phyloP scores from a whole-genome alignment of 208 protist species.

The Trypanosoma brucei region DNA sequence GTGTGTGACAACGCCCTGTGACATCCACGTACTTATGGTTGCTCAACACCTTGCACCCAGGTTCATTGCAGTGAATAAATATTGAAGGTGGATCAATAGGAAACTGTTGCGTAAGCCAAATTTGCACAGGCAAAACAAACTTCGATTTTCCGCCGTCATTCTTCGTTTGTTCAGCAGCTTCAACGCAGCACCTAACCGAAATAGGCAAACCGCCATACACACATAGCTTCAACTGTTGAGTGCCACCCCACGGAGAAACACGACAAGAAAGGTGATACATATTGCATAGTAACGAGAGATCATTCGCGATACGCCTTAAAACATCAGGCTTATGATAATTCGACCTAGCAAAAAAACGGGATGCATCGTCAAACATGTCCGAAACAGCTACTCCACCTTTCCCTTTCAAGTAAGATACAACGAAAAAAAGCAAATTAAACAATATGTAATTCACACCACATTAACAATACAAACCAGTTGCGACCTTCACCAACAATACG shows the following conservation, averaged over 20 bases:
- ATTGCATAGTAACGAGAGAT: slow-evolving; percentile 29
- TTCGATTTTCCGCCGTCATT: background rate
- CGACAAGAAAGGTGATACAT: slow-evolving; percentile 28
- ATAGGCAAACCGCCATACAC: slow-evolving; percentile 53
- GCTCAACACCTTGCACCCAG: slow-evolving; percentile 27
- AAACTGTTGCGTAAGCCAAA: slow-evolving; percentile 51
- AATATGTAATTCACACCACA: no score
- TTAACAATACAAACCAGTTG: no score
- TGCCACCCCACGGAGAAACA: slow-evolving; percentile 40
- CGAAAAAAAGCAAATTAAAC: slow-evolving; percentile 1
- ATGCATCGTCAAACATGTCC: slow-evolving; percentile 1
- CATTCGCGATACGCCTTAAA: slow-evolving; percentile 5
- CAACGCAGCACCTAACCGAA: slow-evolving; percentile 2
- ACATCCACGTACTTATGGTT: slow-evolving; percentile 57
- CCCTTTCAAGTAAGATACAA: background rate
- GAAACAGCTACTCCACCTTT: background rate
- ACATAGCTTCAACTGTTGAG: slow-evolving; percentile 53
- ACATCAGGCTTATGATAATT: background rate
- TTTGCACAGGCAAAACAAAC: slow-evolving; percentile 49
- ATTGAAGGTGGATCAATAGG: slow-evolving; percentile 53
- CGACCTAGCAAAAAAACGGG: slow-evolving; percentile 2
- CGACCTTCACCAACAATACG: no score
- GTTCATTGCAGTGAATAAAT: slow-evolving; percentile 29
- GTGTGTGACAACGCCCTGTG: slow-evolving; percentile 46
- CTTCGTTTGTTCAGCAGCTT: background rate